Conservation (phyloP, 148 eudicot genomes). For the Rhododendron kiyosumense region DNA sequence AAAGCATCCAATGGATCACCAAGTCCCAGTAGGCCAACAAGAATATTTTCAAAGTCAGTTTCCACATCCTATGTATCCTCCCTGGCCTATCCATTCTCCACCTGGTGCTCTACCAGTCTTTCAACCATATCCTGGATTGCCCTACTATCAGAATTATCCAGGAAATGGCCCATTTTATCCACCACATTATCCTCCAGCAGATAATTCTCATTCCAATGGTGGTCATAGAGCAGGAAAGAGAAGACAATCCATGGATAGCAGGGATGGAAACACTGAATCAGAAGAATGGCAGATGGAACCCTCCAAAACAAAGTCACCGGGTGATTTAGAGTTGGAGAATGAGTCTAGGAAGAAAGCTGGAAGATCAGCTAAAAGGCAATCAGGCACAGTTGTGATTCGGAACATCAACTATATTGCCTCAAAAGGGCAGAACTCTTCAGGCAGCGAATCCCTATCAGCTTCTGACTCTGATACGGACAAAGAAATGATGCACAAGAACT, state of each 20-base stretch:
- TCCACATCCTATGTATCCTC: slow-evolving; percentile 67
- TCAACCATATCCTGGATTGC: slow-evolving; percentile 82
- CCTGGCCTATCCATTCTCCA: slow-evolving; percentile 80
- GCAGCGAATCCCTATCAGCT: slow-evolving; percentile 40
- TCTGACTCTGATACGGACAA: slow-evolving; percentile 48
- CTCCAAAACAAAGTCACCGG: slow-evolving; percentile 22
- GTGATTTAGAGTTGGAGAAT: slow-evolving; percentile 31
- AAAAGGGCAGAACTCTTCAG: slow-evolving; percentile 42
- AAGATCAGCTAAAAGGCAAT: slow-evolving; percentile 44
- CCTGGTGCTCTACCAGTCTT: slow-evolving; percentile 55
- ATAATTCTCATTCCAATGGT: slow-evolving; percentile 37
- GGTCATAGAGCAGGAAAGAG: slow-evolving; percentile 40
- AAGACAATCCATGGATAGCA: slow-evolving; percentile 52
- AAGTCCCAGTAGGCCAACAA: slow-evolving; percentile 41
- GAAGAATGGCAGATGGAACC: slow-evolving; percentile 37
- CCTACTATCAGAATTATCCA: slow-evolving; percentile 66
- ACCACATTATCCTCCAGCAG: slow-evolving; percentile 52
- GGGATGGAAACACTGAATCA: slow-evolving; percentile 43
- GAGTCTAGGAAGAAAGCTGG: slow-evolving; percentile 53
- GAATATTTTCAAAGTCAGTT: slow-evolving; percentile 54
- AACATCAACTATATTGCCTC: slow-evolving; percentile 80
- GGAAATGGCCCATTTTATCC: slow-evolving; percentile 55
- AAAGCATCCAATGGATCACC: slow-evolving; percentile 29
- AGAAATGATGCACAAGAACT: slow-evolving; percentile 17
- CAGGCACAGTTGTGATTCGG: slow-evolving; percentile 73